Evolutionary conservation across 2,329 filamentous ascomycete species (phyloP).

Genomic region (Penicillium freii): DNA sequence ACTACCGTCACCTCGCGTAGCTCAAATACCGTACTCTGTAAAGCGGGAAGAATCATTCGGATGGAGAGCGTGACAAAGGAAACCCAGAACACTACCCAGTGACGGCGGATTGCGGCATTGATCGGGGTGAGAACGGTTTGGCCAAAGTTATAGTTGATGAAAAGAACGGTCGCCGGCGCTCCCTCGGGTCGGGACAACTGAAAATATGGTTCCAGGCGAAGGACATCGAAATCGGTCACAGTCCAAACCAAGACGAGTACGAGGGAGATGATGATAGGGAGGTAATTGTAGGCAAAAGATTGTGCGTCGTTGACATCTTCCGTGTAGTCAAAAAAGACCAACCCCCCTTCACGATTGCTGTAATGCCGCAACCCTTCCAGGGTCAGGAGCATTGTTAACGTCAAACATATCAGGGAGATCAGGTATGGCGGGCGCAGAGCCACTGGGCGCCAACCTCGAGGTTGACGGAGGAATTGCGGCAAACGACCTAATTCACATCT

Average conservation of each 20-base stretch:
- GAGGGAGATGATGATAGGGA: conserved; percentile 46
- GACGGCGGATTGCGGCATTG: conserved; percentile 30
- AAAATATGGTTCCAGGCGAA: conserved; percentile 51
- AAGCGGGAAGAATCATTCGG: conserved; percentile 34
- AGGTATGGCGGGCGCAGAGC: conserved; percentile 34
- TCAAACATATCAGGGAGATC: conserved; percentile 23
- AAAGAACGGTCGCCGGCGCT: conserved; percentile 33
- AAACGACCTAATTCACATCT: conserved; percentile 2
- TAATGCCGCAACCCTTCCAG: conserved; percentile 34
- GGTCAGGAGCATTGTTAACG: conserved; percentile 23
- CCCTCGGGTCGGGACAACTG: conserved; percentile 37
- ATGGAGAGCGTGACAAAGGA: conserved; percentile 33
- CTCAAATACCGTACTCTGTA: conserved; percentile 35
- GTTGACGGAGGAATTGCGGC: conserved; percentile 1
- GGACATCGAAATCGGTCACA: conserved; percentile 51
- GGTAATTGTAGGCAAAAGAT: conserved; percentile 41
- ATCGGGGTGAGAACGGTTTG: conserved; percentile 37
- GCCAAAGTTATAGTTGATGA: conserved; percentile 41
- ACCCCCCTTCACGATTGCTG: conserved; percentile 28
- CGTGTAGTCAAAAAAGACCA: conserved; percentile 32
- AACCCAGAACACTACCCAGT: conserved; percentile 35
- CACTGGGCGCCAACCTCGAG: conserved; percentile 34
- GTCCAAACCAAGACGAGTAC: conserved; percentile 50
- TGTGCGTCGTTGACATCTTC: conserved; percentile 27
- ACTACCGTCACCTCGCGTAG: conserved; percentile 29